A percentile compares a stretch with the other conserved stretches of the same genome.
phyloP scores from a whole-genome alignment of 2,329 filamentous ascomycete genomes.

The Neopestalotiopsis rosae region DNA sequence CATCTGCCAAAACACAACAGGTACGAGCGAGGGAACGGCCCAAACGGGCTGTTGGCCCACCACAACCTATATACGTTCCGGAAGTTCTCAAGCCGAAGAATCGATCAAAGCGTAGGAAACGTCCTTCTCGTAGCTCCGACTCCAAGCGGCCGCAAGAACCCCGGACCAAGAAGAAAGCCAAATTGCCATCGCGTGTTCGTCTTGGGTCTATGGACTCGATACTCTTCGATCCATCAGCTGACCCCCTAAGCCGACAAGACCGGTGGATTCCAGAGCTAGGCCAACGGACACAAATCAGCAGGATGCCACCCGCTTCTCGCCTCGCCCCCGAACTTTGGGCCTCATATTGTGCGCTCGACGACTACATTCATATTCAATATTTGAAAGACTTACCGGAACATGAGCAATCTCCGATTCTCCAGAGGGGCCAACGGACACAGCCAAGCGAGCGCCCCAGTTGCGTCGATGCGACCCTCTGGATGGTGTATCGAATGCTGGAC shows the following conservation, averaged over 20 bases:
- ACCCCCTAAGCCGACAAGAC: constrained; percentile 6
- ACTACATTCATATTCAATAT: neutral
- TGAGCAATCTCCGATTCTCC: neutral
- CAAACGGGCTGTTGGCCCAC: constrained; percentile 1
- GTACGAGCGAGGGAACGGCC: neutral
- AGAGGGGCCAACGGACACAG: neutral
- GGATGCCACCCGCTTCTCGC: neutral
- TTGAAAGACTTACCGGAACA: neutral
- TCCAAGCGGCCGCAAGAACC: neutral
- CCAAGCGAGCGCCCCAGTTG: neutral
- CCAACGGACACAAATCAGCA: neutral
- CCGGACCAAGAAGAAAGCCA: neutral
- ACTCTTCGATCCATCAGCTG: neutral
- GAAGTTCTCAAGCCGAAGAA: neutral
- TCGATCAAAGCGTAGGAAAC: neutral
- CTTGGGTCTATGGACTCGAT: constrained; percentile 13
- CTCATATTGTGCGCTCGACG: constrained; percentile 6
- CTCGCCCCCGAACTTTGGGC: constrained; percentile 5
- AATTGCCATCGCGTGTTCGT: neutral
- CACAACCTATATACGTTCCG: constrained; percentile 6
- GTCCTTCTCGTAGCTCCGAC: neutral
- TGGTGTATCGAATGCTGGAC: constrained; percentile 7
- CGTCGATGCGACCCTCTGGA: constrained; percentile 3
- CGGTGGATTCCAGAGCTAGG: constrained; percentile 10
- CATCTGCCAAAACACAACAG: neutral